Percentiles rank a stretch among this genome's conserved stretches.
phyloP scores from a whole-genome alignment of 1,284 basidiomycete species.

The Sporisorium graminicola region DNA sequence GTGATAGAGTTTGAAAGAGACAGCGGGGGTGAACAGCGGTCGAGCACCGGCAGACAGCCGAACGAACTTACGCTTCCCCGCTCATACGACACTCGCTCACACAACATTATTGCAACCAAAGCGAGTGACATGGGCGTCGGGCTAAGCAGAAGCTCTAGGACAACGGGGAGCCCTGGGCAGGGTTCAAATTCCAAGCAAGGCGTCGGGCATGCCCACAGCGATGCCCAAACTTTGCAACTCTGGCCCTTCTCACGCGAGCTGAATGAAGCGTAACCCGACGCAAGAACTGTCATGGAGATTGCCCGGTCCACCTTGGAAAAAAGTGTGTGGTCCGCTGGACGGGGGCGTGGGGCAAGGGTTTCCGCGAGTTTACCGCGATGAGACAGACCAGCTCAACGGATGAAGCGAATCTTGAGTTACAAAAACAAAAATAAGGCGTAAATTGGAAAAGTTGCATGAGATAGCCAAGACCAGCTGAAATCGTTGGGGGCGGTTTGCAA shows the following conservation, averaged over 20 bases:
- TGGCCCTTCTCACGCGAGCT: conserved; percentile 26
- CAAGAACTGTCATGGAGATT: not conserved
- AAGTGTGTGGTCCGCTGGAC: no score
- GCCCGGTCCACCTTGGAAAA: not conserved
- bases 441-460: not conserved
- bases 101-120: not conserved
- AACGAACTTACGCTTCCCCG: conserved; percentile 18
- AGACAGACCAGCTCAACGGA: not conserved
- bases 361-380: not conserved
- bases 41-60: conserved; percentile 10
- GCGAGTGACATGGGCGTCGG: conserved; percentile 32
- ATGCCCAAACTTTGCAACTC: not conserved
- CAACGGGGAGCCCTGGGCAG: conserved; percentile 18
- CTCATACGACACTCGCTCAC: conserved; percentile 2
- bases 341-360: conserved; percentile 8
- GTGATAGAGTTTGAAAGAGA: conserved; percentile 7
- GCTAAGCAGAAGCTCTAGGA: conserved; percentile 23
- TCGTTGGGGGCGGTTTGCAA: not conserved
- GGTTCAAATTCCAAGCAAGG: conserved; percentile 6
- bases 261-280: not conserved
- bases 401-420: not conserved
- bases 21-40: not conserved
- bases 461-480: not conserved
- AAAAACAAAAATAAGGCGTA: conserved; percentile 1
- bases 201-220: not conserved